phyloP scores from a whole-genome alignment of 257 asterid genomes.

The Solanum lignicaule region DNA sequence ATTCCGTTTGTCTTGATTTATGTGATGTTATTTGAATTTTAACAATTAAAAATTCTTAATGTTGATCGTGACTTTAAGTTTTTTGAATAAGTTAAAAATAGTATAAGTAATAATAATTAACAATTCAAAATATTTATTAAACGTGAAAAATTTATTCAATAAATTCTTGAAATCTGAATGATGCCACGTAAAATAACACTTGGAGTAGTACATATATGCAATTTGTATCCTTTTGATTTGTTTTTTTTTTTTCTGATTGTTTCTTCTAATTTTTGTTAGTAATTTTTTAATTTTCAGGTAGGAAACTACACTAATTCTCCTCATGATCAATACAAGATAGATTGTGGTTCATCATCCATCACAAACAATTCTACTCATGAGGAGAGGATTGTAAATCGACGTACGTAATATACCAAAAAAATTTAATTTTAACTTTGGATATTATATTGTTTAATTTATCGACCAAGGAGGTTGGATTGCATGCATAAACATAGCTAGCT shows the following conservation, averaged over 20 bases:
- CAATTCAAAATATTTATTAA: not conserved
- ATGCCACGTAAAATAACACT: not conserved
- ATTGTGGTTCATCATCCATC: slow-evolving; percentile 48
- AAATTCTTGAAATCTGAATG: not conserved
- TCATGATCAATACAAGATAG: slow-evolving; percentile 31
- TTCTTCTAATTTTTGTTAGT: not conserved
- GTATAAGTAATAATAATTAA: not conserved
- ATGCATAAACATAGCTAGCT: not conserved
- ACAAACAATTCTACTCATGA: slow-evolving; percentile 17
- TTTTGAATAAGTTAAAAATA: not conserved
- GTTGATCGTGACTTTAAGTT: not conserved
- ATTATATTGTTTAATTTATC: not conserved
- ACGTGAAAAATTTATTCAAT: not conserved
- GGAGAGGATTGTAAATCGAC: slow-evolving; percentile 45
- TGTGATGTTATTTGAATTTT: not conserved
- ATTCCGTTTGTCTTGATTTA: not conserved
- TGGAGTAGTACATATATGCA: not conserved
- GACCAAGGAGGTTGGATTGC: not conserved
- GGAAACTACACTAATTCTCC: slow-evolving; percentile 13
- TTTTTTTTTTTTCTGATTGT: not conserved
- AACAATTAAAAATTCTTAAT: not conserved
- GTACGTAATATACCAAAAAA: slow-evolving; percentile 6
- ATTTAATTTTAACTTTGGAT: not conserved
- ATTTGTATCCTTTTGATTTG: not conserved
- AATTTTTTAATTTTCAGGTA: slow-evolving; percentile 26